Base-by-base conservation (phyloP, 1,284 basidiomycete genomes). In the Cystobasidium sp. region DNA sequence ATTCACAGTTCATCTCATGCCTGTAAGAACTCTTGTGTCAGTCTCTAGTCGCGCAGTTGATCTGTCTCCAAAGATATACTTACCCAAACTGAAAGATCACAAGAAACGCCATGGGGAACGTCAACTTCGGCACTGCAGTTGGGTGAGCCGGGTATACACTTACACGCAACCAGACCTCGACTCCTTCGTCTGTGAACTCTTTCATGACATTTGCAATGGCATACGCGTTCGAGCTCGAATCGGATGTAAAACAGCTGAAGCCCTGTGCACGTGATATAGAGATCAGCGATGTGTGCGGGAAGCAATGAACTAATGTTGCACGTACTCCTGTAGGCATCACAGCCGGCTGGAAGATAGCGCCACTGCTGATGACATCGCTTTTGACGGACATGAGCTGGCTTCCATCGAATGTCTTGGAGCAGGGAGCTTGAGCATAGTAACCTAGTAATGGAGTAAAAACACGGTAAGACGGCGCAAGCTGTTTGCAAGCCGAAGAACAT, bases 101-200 rank as follows among this genome's bases (percentile, higher is more conserved):
- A 31, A 9, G 24, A 55, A n/a, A 55, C 9, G 18, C n/a, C n/a
- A n/a, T n/a, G n/a, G n/a, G n/a, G n/a, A n/a, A n/a, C n/a, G n/a
- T n/a, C n/a, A n/a, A n/a, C n/a, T n/a, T n/a, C n/a, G n/a, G n/a
- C n/a, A n/a, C n/a, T n/a, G n/a, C n/a, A 31, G 53, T 18, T 7
- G 6, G 51, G 37, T 55, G 6, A 6, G 53, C 20, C 12, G 18
- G 22, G 10, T 31, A 16, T 31, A 18, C 4, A 16, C 55, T 39
- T 20, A 83, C 82, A 16, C 82, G 79, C 18, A 83, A 76, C 71
- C 82, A 80, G 56, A 83, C 82, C 56, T 82, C 80, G 47, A 83
- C 77, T 22, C 82, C 82, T 10, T 78, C 74, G 70, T 83, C 82
- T 59, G 81, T 82, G 77, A 82, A 83, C 67, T 80, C 73, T 77